Conservation (phyloP, 352 stramenopile genomes). For the Pythium vanterpoolii region DNA sequence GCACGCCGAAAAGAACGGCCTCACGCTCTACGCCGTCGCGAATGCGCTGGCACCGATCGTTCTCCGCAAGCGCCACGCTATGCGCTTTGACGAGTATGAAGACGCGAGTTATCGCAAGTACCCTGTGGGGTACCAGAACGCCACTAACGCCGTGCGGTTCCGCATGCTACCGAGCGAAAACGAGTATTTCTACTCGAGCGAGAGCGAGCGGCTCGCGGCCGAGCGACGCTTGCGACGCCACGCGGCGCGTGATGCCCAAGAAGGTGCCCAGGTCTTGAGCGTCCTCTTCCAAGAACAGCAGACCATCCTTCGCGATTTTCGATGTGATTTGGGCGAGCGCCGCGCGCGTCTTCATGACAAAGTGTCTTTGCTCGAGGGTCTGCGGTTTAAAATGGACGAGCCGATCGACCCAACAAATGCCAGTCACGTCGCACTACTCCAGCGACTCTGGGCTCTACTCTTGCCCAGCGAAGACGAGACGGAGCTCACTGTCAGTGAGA, state of each 20-base stretch:
- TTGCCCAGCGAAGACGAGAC: conserved; percentile 27
- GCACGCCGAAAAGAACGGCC: conserved; percentile 62
- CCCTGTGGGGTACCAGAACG: conserved; percentile 61
- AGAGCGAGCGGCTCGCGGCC: conserved; percentile 28
- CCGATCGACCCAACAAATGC: conserved; percentile 52
- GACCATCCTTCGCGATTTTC: conserved; percentile 56
- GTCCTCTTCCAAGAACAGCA: conserved; percentile 63
- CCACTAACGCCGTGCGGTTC: conserved; percentile 40
- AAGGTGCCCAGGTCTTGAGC: conserved; percentile 59
- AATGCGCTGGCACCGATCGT: conserved; percentile 66
- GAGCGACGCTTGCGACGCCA: conserved; percentile 47
- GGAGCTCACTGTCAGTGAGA: conserved; percentile 9
- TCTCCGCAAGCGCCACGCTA: conserved; percentile 43
- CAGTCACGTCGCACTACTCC: conserved; percentile 52
- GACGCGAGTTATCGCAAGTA: conserved; percentile 68
- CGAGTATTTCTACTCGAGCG: conserved; percentile 37
- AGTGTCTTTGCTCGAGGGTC: conserved; percentile 55
- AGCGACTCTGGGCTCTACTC: conserved; percentile 63
- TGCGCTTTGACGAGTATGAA: conserved; percentile 72
- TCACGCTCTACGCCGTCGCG: conserved; percentile 63
- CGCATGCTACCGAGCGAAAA: conserved; percentile 46
- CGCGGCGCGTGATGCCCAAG: conserved; percentile 58
- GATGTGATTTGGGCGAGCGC: conserved; percentile 44
- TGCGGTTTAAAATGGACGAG: conserved; percentile 74
- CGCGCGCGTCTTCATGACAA: conserved; percentile 56